Percentiles rank a stretch among this genome's conserved stretches.
phyloP scores from a whole-genome alignment of 345 rosid genomes.

The Theobroma cacao region DNA sequence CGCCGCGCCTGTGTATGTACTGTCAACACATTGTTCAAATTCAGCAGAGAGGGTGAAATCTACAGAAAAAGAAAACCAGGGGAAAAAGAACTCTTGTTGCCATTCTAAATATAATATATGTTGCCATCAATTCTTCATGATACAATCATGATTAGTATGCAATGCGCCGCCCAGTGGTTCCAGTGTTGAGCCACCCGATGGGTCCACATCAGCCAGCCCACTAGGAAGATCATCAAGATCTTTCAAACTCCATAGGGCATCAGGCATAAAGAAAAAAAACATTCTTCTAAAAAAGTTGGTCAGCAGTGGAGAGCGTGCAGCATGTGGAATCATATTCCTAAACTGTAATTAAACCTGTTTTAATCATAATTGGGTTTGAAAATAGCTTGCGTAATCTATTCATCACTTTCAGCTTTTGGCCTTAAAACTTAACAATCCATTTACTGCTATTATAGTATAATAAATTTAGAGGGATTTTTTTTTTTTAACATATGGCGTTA shows the following conservation, averaged over 20 bases:
- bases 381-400: neutral
- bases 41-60: neutral
- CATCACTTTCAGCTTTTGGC: neutral
- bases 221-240: neutral
- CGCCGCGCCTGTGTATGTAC: neutral
- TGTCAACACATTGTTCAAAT: neutral
- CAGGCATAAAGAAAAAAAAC: neutral
- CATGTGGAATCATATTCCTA: conserved; percentile 44
- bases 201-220: conserved; percentile 21
- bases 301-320: conserved; percentile 29
- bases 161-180: conserved; percentile 16
- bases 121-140: conserved; percentile 14
- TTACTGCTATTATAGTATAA: neutral
- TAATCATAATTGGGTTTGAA: neutral
- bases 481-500: too few species aligned
- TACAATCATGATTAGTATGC: conserved; percentile 23
- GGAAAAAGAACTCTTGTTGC: neutral
- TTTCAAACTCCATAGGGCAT: neutral
- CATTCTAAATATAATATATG: neutral
- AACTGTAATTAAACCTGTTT: neutral
- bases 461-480: too few species aligned
- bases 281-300: neutral
- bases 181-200: neutral
- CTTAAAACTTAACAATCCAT: neutral
- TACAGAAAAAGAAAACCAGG: neutral